A percentile compares a stretch with the other conserved stretches of the same genome.
Conservation (phyloP, 176 grass and related monocot genomes). For the Panicum miliaceum region DNA sequence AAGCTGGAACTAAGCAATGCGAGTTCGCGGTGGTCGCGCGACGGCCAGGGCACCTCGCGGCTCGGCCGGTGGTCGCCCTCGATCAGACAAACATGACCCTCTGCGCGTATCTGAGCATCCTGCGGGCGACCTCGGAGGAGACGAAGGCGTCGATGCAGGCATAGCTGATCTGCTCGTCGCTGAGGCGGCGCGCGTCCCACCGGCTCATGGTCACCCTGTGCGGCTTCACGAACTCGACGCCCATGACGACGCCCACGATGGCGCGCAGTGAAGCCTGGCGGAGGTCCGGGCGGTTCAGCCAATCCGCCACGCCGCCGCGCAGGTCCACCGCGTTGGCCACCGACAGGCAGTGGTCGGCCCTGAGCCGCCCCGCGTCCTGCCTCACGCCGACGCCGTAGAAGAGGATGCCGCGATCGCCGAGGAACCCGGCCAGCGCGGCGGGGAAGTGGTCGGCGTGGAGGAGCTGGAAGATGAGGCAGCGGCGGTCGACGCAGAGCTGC, state of each 20-base stretch:
- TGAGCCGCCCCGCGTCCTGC: conserved; percentile 42
- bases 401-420: conserved; percentile 14
- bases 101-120: conserved; percentile 39
- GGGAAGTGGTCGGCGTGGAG: conserved; percentile 62
- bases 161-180: conserved; percentile 43
- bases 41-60: neutral
- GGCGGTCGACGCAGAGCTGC: conserved; percentile 65
- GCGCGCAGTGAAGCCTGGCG: conserved; percentile 44
- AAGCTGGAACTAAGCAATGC: neutral
- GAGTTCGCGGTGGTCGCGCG: neutral
- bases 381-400: conserved; percentile 65
- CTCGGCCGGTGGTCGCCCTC: neutral
- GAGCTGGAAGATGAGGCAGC: conserved; percentile 82
- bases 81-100: neutral
- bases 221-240: conserved; percentile 41
- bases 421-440: conserved; percentile 39
- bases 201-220: conserved; percentile 50
- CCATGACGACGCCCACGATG: conserved; percentile 45
- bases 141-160: conserved; percentile 65
- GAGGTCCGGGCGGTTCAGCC: conserved; percentile 42
- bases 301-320: conserved; percentile 31
- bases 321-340: conserved; percentile 49
- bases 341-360: conserved; percentile 26
- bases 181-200: conserved; percentile 56
- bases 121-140: conserved; percentile 55